phyloP scores from a whole-genome alignment of 495 filamentous ascomycete genomes.

The Hypomontagnella monticulosa region DNA sequence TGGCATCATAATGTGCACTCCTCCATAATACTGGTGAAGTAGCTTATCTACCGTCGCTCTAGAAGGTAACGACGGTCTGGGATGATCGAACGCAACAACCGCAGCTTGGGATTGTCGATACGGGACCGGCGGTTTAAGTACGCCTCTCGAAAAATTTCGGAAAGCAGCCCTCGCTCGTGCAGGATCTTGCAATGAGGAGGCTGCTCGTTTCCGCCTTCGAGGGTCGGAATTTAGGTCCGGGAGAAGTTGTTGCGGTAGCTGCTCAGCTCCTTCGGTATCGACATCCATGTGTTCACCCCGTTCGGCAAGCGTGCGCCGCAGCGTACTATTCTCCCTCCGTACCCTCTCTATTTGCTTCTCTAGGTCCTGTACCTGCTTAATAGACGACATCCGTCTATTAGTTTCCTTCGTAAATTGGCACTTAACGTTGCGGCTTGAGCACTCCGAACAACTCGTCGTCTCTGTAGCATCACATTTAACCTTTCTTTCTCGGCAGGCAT shows the following conservation, averaged over 20 bases:
- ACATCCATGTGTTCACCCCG: slow-evolving; percentile 67
- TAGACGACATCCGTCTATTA: slow-evolving; percentile 97
- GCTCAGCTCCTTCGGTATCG: slow-evolving; percentile 65
- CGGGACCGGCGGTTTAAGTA: slow-evolving; percentile 82
- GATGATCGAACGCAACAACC: slow-evolving; percentile 58
- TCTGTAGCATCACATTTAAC: slow-evolving; percentile 99
- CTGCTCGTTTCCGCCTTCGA: slow-evolving; percentile 66
- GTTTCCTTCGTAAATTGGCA: slow-evolving; percentile 99
- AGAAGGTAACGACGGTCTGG: slow-evolving; percentile 73
- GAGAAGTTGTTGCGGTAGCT: slow-evolving; percentile 72
- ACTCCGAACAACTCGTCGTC: slow-evolving; percentile 94
- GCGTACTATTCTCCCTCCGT: slow-evolving; percentile 75
- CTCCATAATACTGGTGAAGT: slow-evolving; percentile 77
- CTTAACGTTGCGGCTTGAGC: slow-evolving; percentile 91
- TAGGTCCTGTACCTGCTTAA: slow-evolving; percentile 98
- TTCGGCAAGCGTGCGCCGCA: slow-evolving; percentile 68
- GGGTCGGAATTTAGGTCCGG: slow-evolving; percentile 70
- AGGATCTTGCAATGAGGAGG: slow-evolving; percentile 69
- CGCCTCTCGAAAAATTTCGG: slow-evolving; percentile 75
- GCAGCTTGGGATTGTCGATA: slow-evolving; percentile 67
- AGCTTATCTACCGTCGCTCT: slow-evolving; percentile 77
- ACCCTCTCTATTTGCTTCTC: slow-evolving; percentile 87
- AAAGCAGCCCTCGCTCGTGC: slow-evolving; percentile 77
- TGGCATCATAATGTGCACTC: slow-evolving; percentile 81
- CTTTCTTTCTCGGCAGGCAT: slow-evolving; percentile 96